Conservation (phyloP, 2,329 filamentous ascomycete genomes). For the Alternaria solani region DNA sequence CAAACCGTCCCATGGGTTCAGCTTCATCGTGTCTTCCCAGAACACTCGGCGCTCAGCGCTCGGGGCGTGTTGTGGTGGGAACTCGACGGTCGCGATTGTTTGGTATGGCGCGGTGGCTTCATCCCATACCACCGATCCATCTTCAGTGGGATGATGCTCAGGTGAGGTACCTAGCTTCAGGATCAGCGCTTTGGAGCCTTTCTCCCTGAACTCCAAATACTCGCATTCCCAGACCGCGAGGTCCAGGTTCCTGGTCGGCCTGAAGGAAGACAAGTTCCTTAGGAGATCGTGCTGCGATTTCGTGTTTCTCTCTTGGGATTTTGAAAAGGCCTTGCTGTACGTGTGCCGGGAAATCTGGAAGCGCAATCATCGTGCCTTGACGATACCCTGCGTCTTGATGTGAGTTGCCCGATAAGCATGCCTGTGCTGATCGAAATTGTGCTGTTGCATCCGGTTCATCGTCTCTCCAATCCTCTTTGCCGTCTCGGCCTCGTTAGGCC, state of each 20-base stretch:
- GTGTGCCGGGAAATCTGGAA: slow-evolving; percentile 36
- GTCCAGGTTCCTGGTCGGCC: slow-evolving; percentile 43
- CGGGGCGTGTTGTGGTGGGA: slow-evolving; percentile 39
- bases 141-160: slow-evolving; percentile 41
- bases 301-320: slow-evolving; percentile 40
- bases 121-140: slow-evolving; percentile 42
- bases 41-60: slow-evolving; percentile 30
- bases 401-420: slow-evolving; percentile 51
- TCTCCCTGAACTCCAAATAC: slow-evolving; percentile 48
- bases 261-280: slow-evolving; percentile 49
- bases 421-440: slow-evolving; percentile 52
- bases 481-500: slow-evolving; percentile 45
- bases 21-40: slow-evolving; percentile 43
- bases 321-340: slow-evolving; percentile 51
- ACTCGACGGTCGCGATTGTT: slow-evolving; percentile 35
- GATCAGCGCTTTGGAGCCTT: slow-evolving; percentile 20
- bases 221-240: slow-evolving; percentile 35
- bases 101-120: slow-evolving; percentile 43
- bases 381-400: slow-evolving; percentile 36
- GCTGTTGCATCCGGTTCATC: slow-evolving; percentile 52
- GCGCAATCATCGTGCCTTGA: slow-evolving; percentile 25
- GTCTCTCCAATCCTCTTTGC: slow-evolving; percentile 47
- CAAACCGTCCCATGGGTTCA: slow-evolving; percentile 39
- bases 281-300: slow-evolving; percentile 50
- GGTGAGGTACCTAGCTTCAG: slow-evolving; percentile 33